phyloP scores from a whole-genome alignment of 805 yeast species.

The Suhomyces sp. region DNA sequence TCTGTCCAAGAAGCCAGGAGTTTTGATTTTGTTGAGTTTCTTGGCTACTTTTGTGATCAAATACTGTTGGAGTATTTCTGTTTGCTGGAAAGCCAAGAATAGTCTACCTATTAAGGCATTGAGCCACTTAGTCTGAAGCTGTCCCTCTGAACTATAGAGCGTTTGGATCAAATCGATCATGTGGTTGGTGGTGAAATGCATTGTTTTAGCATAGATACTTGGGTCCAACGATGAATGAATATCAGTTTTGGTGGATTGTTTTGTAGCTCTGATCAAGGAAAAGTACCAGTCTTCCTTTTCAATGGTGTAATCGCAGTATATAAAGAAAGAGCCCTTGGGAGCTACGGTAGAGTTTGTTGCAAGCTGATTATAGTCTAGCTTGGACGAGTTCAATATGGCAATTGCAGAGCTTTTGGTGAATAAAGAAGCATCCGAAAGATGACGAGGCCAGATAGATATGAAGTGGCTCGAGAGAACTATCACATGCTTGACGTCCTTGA shows the following conservation, averaged over 20 bases:
- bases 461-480: constrained; percentile 70
- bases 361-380: neutral
- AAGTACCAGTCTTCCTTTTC: constrained; percentile 95
- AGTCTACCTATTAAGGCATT: constrained; percentile 84
- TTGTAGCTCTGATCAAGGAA: constrained; percentile 71
- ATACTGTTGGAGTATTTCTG: constrained; percentile 59
- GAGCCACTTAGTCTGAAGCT: constrained; percentile 82
- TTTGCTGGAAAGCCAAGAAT: constrained; percentile 71
- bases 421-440: constrained; percentile 67
- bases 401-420: constrained; percentile 81
- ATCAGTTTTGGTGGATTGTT: constrained; percentile 12
- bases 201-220: constrained; percentile 61
- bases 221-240: constrained; percentile 39
- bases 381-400: constrained; percentile 50
- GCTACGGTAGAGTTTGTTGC: constrained; percentile 5
- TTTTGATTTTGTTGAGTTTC: constrained; percentile 74
- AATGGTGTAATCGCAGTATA: constrained; percentile 73
- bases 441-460: constrained; percentile 83
- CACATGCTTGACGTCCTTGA: constrained; percentile 70
- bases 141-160: constrained; percentile 79
- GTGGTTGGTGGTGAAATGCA: constrained; percentile 68
- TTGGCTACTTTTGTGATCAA: constrained; percentile 60
- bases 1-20: constrained; percentile 85
- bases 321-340: constrained; percentile 47
- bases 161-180: constrained; percentile 72